Evolutionary conservation across 352 stramenopile species (phyloP).

Genomic region (Globisporangium viniferum): DNA sequence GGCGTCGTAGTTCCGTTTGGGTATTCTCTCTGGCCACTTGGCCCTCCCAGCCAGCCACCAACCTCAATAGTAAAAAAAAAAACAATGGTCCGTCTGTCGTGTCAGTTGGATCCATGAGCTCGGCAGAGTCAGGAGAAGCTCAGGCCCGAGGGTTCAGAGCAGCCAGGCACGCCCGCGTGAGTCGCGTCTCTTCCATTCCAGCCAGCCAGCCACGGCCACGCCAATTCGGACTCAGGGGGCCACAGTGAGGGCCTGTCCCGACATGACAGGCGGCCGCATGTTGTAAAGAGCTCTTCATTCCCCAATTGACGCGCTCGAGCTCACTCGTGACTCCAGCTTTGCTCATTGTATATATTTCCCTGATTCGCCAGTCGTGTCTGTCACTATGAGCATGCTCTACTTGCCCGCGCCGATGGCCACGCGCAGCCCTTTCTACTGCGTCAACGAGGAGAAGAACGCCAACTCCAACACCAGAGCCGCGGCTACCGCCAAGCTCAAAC

Average conservation of each 20-base stretch:
- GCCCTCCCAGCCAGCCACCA: not conserved
- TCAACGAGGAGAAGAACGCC: not conserved
- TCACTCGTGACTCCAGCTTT: no score
- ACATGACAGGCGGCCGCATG: not conserved
- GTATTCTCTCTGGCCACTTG: not conserved
- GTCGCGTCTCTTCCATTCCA: not conserved
- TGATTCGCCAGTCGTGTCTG: not conserved
- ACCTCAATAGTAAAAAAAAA: not conserved
- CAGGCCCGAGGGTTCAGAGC: conserved; percentile 1
- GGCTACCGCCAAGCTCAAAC: not conserved
- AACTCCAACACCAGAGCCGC: not conserved
- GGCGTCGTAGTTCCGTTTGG: not conserved
- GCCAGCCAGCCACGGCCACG: not conserved
- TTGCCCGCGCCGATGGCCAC: not conserved
- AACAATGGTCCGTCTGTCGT: not conserved
- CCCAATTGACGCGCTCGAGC: conserved; percentile 9
- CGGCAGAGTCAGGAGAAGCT: conserved; percentile 2
- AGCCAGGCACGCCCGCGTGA: conserved; percentile 3
- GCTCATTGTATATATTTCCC: not conserved
- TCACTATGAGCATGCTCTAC: conserved; percentile 5
- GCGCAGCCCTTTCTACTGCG: conserved; percentile 14
- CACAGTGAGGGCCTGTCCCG: not conserved
- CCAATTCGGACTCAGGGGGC: not conserved
- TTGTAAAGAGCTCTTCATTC: conserved; percentile 1
- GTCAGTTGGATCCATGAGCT: not conserved